phyloP scores from a whole-genome alignment of 1,284 basidiomycete genomes.

The Tremellales sp. region DNA sequence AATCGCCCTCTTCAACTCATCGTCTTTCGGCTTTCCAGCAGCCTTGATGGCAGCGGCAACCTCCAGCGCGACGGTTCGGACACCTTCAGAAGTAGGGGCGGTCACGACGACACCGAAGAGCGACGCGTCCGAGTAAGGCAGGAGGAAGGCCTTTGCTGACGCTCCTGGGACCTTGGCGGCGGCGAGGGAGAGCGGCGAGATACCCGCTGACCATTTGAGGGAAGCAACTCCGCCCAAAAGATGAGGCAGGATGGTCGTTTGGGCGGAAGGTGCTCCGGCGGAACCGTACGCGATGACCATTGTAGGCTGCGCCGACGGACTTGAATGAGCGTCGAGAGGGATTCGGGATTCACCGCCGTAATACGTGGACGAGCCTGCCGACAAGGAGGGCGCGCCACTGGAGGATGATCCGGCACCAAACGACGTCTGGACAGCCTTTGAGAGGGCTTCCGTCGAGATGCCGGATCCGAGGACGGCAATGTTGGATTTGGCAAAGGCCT shows the following conservation, averaged over 20 bases:
- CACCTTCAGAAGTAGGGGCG: slow-evolving; percentile 42
- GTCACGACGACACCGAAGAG: slow-evolving; percentile 73
- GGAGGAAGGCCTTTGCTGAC: slow-evolving; percentile 66
- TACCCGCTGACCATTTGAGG: slow-evolving; percentile 78
- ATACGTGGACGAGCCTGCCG: slow-evolving; percentile 54
- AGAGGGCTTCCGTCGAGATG: slow-evolving; percentile 66
- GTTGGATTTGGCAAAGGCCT: slow-evolving; percentile 70
- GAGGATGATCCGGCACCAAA: slow-evolving; percentile 52
- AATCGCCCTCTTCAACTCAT: slow-evolving; percentile 72
- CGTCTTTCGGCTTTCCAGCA: slow-evolving; percentile 58
- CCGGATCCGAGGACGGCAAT: slow-evolving; percentile 82
- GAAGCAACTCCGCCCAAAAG: slow-evolving; percentile 67
- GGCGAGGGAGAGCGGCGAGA: slow-evolving; percentile 61
- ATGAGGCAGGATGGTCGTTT: slow-evolving; percentile 70
- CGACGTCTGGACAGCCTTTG: slow-evolving; percentile 66
- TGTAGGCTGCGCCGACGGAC: slow-evolving; percentile 58
- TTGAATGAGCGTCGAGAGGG: slow-evolving; percentile 54
- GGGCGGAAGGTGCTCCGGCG: slow-evolving; percentile 58
- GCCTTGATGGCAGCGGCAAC: slow-evolving; percentile 63
- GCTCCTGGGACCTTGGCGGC: slow-evolving; percentile 46
- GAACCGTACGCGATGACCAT: slow-evolving; percentile 78
- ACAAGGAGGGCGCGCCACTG: slow-evolving; percentile 40
- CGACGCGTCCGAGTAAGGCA: slow-evolving; percentile 84
- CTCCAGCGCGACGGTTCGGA: slow-evolving; percentile 57
- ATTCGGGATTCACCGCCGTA: slow-evolving; percentile 81